Evolutionary conservation across 2,329 filamentous ascomycete species (phyloP).

Genomic region (Colletotrichum chrysophilum): DNA sequence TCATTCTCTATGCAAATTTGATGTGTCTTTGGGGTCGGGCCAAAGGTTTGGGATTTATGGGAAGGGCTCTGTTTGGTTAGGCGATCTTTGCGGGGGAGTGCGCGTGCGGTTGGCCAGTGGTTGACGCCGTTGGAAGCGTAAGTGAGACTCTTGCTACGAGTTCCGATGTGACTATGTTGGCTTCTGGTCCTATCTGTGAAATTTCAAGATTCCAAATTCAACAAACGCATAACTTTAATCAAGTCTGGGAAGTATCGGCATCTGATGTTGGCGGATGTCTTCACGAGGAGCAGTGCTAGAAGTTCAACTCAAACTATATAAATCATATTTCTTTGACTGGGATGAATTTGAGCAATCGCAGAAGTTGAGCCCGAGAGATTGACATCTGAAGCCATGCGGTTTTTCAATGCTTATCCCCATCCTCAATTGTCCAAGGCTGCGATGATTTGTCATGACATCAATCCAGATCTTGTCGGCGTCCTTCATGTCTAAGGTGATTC

Average conservation of each 20-base stretch:
- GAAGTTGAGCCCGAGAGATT: too few species aligned
- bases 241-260: not conserved
- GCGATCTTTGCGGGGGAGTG: not conserved
- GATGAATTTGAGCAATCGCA: not conserved
- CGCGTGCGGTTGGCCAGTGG: fast-evolving
- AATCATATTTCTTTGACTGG: not conserved
- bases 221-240: fast-evolving
- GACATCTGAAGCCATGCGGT: too few species aligned
- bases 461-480: not conserved
- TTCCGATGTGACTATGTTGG: not conserved
- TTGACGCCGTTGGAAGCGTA: not conserved
- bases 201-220: fast-evolving
- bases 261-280: not conserved
- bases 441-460: not conserved
- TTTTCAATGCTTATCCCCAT: not conserved
- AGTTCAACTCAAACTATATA: not conserved
- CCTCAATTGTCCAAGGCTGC: not conserved
- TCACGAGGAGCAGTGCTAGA: fast-evolving
- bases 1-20: not conserved
- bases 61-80: not conserved
- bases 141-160: not conserved
- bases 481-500: not conserved
- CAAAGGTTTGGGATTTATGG: not conserved
- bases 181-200: not conserved
- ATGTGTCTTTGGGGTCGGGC: not conserved